phyloP scores from a whole-genome alignment of 805 yeast genomes.

The Candida coquimbonensis region DNA sequence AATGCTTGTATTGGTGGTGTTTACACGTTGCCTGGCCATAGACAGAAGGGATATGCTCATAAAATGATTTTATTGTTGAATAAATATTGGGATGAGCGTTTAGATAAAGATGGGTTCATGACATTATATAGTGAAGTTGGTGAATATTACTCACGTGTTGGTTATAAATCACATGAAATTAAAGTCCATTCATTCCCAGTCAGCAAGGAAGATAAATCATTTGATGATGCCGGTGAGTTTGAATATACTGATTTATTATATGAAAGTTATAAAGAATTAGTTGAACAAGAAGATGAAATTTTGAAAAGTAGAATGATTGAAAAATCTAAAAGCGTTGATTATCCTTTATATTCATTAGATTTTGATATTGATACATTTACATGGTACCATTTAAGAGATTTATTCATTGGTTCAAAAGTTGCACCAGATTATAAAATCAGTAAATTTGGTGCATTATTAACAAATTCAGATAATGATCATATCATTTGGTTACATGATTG shows the following conservation, averaged over 20 bases:
- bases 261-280: conserved; percentile 26
- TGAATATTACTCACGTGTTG: conserved; percentile 55
- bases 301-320: conserved; percentile 16
- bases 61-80: conserved; percentile 36
- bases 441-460: conserved; percentile 25
- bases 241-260: conserved; percentile 19
- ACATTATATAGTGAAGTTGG: conserved; percentile 71
- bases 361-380: conserved; percentile 31
- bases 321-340: conserved; percentile 14
- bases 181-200: conserved; percentile 25
- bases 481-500: conserved; percentile 41
- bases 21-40: conserved; percentile 38
- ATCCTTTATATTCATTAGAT: conserved; percentile 25
- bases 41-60: conserved; percentile 52
- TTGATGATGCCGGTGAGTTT: conserved; percentile 8
- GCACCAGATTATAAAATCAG: conserved; percentile 7
- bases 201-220: neutral
- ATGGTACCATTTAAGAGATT: conserved; percentile 38
- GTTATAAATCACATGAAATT: conserved; percentile 40
- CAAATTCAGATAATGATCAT: conserved; percentile 24
- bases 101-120: conserved; percentile 27
- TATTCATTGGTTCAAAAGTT: conserved; percentile 27
- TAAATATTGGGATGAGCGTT: conserved; percentile 27
- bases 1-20: conserved; percentile 53
- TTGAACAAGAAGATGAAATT: conserved; percentile 21